Evolutionary conservation across 306 rosid genomes (phyloP).

Genomic region (Pachyrhizus erosus): DNA sequence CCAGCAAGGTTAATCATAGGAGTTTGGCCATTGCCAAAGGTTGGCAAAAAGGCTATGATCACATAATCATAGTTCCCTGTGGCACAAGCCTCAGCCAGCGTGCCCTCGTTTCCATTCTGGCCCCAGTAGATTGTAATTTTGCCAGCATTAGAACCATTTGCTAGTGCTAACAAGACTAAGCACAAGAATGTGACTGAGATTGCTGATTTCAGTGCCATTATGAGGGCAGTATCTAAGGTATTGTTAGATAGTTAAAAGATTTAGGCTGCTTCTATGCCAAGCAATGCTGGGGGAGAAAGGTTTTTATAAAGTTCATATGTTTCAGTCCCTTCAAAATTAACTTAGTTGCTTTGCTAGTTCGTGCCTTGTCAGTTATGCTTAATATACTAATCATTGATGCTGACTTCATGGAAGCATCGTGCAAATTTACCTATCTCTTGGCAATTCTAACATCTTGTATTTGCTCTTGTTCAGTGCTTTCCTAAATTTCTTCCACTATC

Average conservation of each 20-base stretch:
- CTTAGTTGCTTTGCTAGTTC: neutral
- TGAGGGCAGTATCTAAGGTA: neutral
- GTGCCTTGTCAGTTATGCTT: neutral
- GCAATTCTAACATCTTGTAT: slow-evolving; percentile 2
- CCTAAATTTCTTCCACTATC: slow-evolving; percentile 14
- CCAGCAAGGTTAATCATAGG: neutral
- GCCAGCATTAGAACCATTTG: neutral
- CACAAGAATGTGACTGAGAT: neutral
- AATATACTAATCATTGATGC: neutral
- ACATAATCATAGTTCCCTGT: neutral
- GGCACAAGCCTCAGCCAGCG: neutral
- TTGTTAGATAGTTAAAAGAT: neutral
- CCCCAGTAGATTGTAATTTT: neutral
- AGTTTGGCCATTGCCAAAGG: neutral
- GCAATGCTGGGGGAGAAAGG: neutral
- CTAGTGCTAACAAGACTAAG: neutral
- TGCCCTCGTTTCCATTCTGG: neutral
- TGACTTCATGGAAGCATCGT: neutral
- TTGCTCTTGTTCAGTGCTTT: slow-evolving; percentile 11
- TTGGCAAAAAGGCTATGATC: neutral
- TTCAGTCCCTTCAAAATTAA: neutral
- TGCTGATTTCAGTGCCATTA: neutral
- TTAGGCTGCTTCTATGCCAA: neutral
- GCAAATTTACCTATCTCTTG: slow-evolving; percentile 22
- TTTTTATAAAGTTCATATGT: neutral